Base-by-base conservation (phyloP, 257 asterid genomes). In the Agastache rugosa region DNA sequence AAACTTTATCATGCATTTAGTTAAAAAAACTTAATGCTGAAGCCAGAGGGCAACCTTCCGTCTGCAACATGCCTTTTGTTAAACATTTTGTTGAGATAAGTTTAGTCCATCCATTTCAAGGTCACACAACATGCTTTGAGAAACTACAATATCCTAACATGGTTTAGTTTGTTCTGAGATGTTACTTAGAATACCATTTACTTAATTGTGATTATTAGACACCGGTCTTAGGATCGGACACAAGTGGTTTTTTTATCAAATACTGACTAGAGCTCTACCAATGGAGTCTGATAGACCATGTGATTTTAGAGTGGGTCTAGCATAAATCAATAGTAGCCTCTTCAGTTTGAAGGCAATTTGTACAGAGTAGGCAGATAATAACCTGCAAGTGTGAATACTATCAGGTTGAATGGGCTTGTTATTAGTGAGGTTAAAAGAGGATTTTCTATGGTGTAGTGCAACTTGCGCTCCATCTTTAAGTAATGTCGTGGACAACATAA, bases 261-360 rank as follows among this genome's bases (percentile, higher is more conserved):
- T 45, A 23, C 35, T 42, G 44, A 27, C 61, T 29, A 67, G 58
- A 42, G 27, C 20, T 44, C 29, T 20, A 59, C 63, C 69, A 62
- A 37, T n/a, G 19, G 44, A 61, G 63, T 69, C 20, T 60, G 42
- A n/a, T 23, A n/a, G 31, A 56, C 48, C 63, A 16, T 23, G 6
- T 8, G 17, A 17, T 68, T 47, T 22, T 29, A 47, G 0, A 16
- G 41, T 50, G 39, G 23, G 31, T 68, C 17, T 35, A 61, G 20
- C n/a, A 47, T 39, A 59, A 47, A 35, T 59, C 22, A 15, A 39
- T 53, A 48, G 37, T 62, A 34, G 73, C 14, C 58, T 39, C n/a
- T n/a, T n/a, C 20, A 23, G 56, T 63, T 64, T 50, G 67, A 55
- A 56, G 56, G 47, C 44, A 20, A 63, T 39, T 63, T 53, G 60